Conservation (phyloP, 495 filamentous ascomycete genomes). For the Penicillium turbatum region DNA sequence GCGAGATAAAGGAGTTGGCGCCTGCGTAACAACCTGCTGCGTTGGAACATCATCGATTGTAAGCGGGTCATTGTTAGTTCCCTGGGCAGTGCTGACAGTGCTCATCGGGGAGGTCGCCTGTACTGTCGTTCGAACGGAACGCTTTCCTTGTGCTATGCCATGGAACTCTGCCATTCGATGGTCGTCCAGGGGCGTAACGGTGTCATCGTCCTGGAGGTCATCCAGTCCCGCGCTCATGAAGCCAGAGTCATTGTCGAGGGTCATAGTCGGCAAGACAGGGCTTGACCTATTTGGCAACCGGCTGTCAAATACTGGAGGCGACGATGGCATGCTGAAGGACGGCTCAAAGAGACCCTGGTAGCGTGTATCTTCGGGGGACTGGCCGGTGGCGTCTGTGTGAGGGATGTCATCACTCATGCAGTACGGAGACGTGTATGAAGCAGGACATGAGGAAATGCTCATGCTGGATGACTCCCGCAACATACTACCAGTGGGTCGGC, state of each 20-base stretch:
- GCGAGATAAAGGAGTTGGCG: conserved; percentile 18
- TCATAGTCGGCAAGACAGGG: conserved; percentile 64
- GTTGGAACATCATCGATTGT: conserved; percentile 14
- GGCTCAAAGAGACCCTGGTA: conserved; percentile 48
- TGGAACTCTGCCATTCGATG: conserved; percentile 29
- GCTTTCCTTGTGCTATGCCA: conserved; percentile 38
- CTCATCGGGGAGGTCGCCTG: conserved; percentile 31
- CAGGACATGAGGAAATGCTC: conserved; percentile 27
- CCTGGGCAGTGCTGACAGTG: conserved; percentile 16
- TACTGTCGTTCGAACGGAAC: conserved; percentile 38
- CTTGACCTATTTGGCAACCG: conserved; percentile 62
- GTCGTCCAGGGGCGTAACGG: conserved; percentile 37
- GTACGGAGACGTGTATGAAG: conserved; percentile 47
- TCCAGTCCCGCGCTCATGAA: conserved; percentile 75
- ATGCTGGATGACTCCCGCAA: conserved; percentile 43
- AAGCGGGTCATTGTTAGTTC: conserved; percentile 20
- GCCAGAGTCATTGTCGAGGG: conserved; percentile 62
- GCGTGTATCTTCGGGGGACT: conserved; percentile 45
- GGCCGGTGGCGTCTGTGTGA: conserved; percentile 26
- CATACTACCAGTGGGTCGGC: conserved; percentile 33
- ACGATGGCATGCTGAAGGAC: conserved; percentile 65
- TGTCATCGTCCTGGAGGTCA: conserved; percentile 52
- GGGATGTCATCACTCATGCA: conserved; percentile 36
- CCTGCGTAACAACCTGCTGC: conserved; percentile 20
- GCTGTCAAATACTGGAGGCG: conserved; percentile 65